Percentiles rank a stretch among this genome's conserved stretches.
These are phyloP conservation scores for Coprinopsis strossmayeri DNA, from an alignment of 768 basidiomycete genomes.

Conservation along the genomic window DNA sequence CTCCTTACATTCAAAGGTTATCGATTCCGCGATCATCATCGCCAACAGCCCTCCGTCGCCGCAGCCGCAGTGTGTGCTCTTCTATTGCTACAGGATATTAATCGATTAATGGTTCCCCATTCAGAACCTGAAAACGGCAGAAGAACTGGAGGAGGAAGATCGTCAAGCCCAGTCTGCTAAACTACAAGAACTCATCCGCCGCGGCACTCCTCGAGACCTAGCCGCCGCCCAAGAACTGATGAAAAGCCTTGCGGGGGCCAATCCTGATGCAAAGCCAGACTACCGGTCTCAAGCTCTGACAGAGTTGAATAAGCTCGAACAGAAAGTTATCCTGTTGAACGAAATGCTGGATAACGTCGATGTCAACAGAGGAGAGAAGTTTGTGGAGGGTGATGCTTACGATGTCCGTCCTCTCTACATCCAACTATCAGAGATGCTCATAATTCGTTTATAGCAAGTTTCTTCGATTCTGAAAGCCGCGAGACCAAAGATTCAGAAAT, in stretches of 20 bases:
- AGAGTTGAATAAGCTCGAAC: constrained; percentile 91
- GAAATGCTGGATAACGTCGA: constrained; percentile 96
- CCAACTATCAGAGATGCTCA: neutral
- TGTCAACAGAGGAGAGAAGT: constrained; percentile 60
- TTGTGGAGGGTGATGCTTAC: constrained; percentile 88
- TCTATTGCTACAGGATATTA: neutral
- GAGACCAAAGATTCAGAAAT: constrained; percentile 93
- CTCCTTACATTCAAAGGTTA: constrained; percentile 91
- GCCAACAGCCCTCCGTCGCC: constrained; percentile 26
- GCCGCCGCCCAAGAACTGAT: constrained; percentile 95
- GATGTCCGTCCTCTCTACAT: constrained; percentile 47
- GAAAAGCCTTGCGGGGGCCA: constrained; percentile 91
- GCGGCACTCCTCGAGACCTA: constrained; percentile 93
- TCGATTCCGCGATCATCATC: constrained; percentile 54
- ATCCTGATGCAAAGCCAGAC: constrained; percentile 91
- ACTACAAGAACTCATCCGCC: constrained; percentile 94
- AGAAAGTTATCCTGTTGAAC: constrained; percentile 91
- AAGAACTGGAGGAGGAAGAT: constrained; percentile 95
- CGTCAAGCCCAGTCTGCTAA: constrained; percentile 93
- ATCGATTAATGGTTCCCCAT: neutral
- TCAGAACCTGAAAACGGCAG: constrained; percentile 88
- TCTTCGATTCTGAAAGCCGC: constrained; percentile 74
- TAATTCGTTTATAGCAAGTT: constrained; percentile 64
- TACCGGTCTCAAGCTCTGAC: constrained; percentile 85
- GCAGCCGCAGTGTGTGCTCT: constrained; percentile 35